These are phyloP conservation scores for Amanita muscaria DNA, from an alignment of 768 basidiomycete species.

Conservation along the genomic window DNA sequence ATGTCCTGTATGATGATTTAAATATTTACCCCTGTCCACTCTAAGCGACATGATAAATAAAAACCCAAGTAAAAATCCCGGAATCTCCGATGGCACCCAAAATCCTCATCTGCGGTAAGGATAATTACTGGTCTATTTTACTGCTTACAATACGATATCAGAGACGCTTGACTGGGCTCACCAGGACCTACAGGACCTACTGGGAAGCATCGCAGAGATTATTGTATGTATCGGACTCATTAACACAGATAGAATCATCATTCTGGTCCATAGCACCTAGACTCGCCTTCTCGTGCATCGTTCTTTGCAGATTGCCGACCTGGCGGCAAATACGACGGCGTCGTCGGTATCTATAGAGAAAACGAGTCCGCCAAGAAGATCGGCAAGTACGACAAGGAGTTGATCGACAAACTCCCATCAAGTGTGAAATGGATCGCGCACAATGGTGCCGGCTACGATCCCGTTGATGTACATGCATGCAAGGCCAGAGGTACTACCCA, in stretches of 20 bases:
- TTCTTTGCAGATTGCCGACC: slow-evolving; percentile 58
- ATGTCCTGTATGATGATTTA: too few species aligned
- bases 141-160: too few species aligned
- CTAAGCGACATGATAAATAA: too few species aligned
- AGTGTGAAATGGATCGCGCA: slow-evolving; percentile 82
- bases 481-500: slow-evolving; percentile 48
- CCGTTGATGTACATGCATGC: slow-evolving; percentile 70
- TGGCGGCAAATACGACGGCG: slow-evolving; percentile 65
- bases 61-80: too few species aligned
- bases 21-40: too few species aligned
- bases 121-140: too few species aligned
- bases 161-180: slow-evolving; percentile 77
- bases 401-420: slow-evolving; percentile 58
- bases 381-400: slow-evolving; percentile 73
- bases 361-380: slow-evolving; percentile 56
- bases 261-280: slow-evolving; percentile 26
- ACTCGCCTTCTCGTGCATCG: slow-evolving; percentile 54
- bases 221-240: slow-evolving; percentile 45
- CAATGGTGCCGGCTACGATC: slow-evolving; percentile 91
- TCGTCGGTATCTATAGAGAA: slow-evolving; percentile 73
- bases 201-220: slow-evolving; percentile 63
- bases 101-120: slow-evolving; percentile 32
- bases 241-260: neutral
- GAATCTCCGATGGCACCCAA: slow-evolving; percentile 22
- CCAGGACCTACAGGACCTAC: slow-evolving; percentile 56